These are phyloP conservation scores for Diaporthe nobilis DNA, from an alignment of 2,329 filamentous ascomycete genomes.

Conservation along the genomic window DNA sequence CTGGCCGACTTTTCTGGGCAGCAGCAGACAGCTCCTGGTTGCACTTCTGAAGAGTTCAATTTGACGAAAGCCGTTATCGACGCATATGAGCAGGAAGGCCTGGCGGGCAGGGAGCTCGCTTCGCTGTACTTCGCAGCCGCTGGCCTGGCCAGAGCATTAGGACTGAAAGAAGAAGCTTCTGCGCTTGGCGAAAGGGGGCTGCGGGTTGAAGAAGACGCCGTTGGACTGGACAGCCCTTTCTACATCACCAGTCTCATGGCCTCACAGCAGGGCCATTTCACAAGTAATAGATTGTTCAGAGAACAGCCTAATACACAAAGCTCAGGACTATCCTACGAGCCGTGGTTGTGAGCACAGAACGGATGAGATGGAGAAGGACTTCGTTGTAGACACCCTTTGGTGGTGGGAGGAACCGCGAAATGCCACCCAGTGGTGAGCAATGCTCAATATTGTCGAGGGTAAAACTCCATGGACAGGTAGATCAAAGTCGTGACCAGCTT, in stretches of 20 bases:
- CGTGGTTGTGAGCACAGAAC: not conserved
- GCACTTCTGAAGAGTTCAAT: not conserved
- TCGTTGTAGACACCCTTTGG: not conserved
- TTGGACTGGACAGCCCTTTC: conserved; percentile 7
- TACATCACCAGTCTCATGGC: not conserved
- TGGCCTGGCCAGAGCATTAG: not conserved
- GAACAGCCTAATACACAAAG: not conserved
- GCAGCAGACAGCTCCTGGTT: not conserved
- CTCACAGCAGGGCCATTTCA: not conserved
- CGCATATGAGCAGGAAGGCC: conserved; percentile 4
- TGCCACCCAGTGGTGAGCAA: not conserved
- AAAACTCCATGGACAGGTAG: not conserved
- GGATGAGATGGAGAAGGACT: not conserved
- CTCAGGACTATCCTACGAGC: not conserved
- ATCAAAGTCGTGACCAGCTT: not conserved
- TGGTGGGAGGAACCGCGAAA: not conserved
- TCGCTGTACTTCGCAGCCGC: conserved; percentile 23
- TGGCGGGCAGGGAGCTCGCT: conserved; percentile 14
- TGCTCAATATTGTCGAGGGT: too few species aligned
- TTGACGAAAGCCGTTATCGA: not conserved
- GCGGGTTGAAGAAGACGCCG: not conserved
- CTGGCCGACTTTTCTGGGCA: not conserved
- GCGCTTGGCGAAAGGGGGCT: not conserved
- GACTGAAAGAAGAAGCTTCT: not conserved
- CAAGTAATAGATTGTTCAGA: not conserved